Conservation (phyloP, 805 yeast genomes). For the Sugiyamaella qingdaonensis region DNA sequence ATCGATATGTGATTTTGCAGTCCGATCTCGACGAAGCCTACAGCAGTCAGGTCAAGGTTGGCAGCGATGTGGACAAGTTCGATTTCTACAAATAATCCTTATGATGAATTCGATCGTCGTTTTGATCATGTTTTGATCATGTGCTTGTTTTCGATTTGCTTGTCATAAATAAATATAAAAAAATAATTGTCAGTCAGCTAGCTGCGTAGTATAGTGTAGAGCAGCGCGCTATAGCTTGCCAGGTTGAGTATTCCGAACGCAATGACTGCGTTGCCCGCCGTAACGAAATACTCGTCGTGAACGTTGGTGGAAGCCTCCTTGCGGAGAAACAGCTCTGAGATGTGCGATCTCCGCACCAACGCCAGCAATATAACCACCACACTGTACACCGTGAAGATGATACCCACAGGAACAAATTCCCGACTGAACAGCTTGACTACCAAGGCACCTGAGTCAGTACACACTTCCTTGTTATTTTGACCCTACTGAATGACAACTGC, state of each 20-base stretch:
- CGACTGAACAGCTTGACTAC: conserved; percentile 59
- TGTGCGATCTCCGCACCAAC: conserved; percentile 27
- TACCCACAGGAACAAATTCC: conserved; percentile 64
- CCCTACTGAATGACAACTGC: conserved; percentile 53
- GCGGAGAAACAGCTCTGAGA: conserved; percentile 36
- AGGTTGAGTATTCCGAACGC: conserved; percentile 48
- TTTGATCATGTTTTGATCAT: too few relatives aligned
- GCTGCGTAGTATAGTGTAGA: conserved; percentile 31
- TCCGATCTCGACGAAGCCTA: conserved; percentile 97
- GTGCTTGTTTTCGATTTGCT: too few relatives aligned
- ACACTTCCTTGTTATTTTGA: not conserved
- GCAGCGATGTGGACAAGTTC: conserved; percentile 92
- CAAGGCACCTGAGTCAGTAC: conserved; percentile 39
- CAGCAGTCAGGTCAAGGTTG: conserved; percentile 92
- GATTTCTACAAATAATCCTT: conserved; percentile 81
- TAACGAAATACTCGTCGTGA: conserved; percentile 46
- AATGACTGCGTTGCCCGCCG: conserved; percentile 61
- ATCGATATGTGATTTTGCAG: conserved; percentile 93
- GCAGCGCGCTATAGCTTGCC: conserved; percentile 46
- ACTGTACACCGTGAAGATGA: conserved; percentile 62
- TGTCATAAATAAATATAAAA: too few relatives aligned
- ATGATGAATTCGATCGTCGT: not conserved
- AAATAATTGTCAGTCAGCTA: not conserved
- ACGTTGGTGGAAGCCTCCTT: conserved; percentile 22
- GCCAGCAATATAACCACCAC: conserved; percentile 40